Evolutionary conservation across 108 stramenopile species (phyloP).

Genomic region (Asterionellopsis glacialis): DNA sequence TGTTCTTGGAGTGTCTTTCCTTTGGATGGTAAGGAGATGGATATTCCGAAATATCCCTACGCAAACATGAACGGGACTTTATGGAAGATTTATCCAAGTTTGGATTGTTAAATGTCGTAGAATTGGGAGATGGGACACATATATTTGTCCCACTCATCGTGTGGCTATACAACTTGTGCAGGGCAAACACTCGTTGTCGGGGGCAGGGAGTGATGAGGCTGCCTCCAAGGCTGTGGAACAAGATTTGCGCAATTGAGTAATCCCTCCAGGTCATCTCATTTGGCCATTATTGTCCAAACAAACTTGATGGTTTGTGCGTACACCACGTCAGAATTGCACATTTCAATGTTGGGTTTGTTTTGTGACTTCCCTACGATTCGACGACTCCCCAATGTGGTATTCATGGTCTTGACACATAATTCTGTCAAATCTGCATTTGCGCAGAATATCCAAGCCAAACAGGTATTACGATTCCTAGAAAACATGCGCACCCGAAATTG

Average conservation of each 20-base stretch:
- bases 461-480: conserved; percentile 85
- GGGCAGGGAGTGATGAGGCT: background rate
- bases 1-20: conserved; percentile 66
- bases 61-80: conserved; percentile 48
- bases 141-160: conserved; percentile 79
- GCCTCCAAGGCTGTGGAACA: background rate
- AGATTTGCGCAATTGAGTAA: no score
- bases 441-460: conserved; percentile 72
- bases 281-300: conserved; percentile 88
- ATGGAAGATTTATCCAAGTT: conserved; percentile 74
- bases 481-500: conserved; percentile 88
- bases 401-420: conserved; percentile 80
- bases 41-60: conserved; percentile 48
- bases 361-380: conserved; percentile 73
- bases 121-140: conserved; percentile 49
- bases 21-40: conserved; percentile 72
- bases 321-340: conserved; percentile 72
- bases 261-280: conserved; percentile 61
- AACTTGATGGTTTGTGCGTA: conserved; percentile 91
- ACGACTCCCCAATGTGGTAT: conserved; percentile 81
- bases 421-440: conserved; percentile 72
- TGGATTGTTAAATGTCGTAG: conserved; percentile 61
- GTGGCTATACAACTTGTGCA: conserved; percentile 72
- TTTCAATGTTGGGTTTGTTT: conserved; percentile 83
- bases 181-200: background rate